Conservation (phyloP, 441 rosid genomes). For the Euphorbia corollata region DNA sequence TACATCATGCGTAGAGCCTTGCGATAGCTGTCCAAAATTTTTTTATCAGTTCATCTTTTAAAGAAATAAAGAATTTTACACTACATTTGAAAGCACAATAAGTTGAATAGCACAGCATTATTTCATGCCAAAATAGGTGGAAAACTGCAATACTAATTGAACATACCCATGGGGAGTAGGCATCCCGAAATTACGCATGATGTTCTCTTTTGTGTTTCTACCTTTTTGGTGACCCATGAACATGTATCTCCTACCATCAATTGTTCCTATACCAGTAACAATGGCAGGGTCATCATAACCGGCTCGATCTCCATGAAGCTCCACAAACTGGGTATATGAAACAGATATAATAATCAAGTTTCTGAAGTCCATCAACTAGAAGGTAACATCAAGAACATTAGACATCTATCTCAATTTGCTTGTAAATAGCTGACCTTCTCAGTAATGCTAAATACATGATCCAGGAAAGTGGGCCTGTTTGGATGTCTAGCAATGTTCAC, state of each 20-base stretch:
- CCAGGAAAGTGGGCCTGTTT: conserved; percentile 93
- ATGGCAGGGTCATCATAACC: conserved; percentile 98
- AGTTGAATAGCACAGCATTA: conserved; percentile 5
- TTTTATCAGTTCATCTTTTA: conserved; percentile 7
- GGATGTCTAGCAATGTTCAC: conserved; percentile 95
- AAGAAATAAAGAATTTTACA: neutral
- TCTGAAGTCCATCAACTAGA: conserved; percentile 5
- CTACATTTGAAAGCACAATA: neutral
- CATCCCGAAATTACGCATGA: conserved; percentile 90
- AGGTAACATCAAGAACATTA: conserved; percentile 9
- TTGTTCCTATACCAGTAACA: conserved; percentile 83
- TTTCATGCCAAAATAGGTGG: conserved; percentile 7
- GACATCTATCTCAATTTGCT: conserved; percentile 7
- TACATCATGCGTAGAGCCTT: conserved; percentile 91
- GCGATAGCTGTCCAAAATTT: conserved; percentile 56
- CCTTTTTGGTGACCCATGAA: conserved; percentile 98
- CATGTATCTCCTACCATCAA: conserved; percentile 79
- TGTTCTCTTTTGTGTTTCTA: conserved; percentile 90
- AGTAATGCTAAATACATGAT: conserved; percentile 77
- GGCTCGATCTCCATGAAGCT: conserved; percentile 94
- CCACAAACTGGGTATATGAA: conserved; percentile 58
- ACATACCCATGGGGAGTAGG: conserved; percentile 97
- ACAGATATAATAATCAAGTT: conserved; percentile 13
- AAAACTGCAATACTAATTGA: conserved; percentile 14
- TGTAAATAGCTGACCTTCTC: conserved; percentile 60